Conservation (phyloP, 2,329 filamentous ascomycete genomes). For the Xylaria sp. region DNA sequence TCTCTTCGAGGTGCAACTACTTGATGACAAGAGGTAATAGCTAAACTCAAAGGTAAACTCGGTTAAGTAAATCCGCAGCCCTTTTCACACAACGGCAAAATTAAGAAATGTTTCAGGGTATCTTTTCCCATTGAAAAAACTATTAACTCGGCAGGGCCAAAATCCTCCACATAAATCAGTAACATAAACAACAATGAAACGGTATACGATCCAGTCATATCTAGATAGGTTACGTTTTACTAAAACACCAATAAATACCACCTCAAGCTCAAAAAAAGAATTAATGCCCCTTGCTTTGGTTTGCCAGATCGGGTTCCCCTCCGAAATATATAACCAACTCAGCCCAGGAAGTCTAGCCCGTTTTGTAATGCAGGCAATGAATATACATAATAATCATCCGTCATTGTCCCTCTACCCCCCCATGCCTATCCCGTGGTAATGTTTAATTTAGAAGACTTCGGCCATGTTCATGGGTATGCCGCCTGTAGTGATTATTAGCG, state of each 20-base stretch:
- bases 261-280: slow-evolving; percentile 14
- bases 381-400: slow-evolving; percentile 29
- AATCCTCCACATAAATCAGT: slow-evolving; percentile 26
- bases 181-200: slow-evolving; percentile 48
- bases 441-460: slow-evolving; percentile 26
- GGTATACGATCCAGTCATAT: slow-evolving; percentile 62
- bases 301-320: slow-evolving; percentile 27
- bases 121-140: slow-evolving; percentile 45
- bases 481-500: slow-evolving; percentile 43
- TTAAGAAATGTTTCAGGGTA: neutral
- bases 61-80: too few species aligned
- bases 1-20: neutral
- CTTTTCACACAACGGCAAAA: neutral
- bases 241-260: slow-evolving; percentile 28
- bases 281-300: slow-evolving; percentile 16
- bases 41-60: neutral
- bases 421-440: neutral
- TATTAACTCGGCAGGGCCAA: slow-evolving; percentile 44
- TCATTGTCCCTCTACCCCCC: neutral
- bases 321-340: slow-evolving; percentile 35
- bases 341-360: slow-evolving; percentile 40
- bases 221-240: slow-evolving; percentile 37
- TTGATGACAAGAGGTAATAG: neutral
- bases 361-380: slow-evolving; percentile 32
- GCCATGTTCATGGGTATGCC: slow-evolving; percentile 43